Base-by-base conservation (phyloP, 2,329 filamentous ascomycete genomes). In the Fusarium goolgardi region DNA sequence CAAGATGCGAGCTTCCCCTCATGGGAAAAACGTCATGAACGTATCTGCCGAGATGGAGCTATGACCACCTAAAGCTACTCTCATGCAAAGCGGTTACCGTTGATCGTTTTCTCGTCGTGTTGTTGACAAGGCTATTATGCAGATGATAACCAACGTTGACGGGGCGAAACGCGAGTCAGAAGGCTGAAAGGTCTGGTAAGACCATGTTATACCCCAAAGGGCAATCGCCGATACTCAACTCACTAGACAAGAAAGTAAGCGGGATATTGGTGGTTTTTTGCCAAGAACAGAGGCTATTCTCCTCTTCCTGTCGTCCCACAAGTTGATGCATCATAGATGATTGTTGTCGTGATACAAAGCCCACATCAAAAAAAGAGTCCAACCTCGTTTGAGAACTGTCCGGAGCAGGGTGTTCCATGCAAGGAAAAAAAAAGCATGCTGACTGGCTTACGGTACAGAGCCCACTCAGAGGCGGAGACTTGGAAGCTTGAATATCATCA, bases 1-100 rank as follows among this genome's bases (percentile, higher is more conserved):
- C 64, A 71, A 72, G 58, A 72, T 29, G 71, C 71, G 67, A 71
- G 53, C n/a, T 54, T 34, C 21, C 49, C 20, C 18, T 41, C 35
- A 43, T 47, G 8, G 37, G 32, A 35, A 57, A 41, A 21, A 65
- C 50, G 65, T 67, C 64, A 68, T 68, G 18, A 35, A 45, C 18
- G 34, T 20, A 45, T 41, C 37, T 35, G 21, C 49, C 56, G 58
- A 63, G 20, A 9, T 6, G n/a, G 27, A 68, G 64, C 59, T 65
- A 65, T 68, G 64, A 25, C 64, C 53, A 52, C 27, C 32, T 23
- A 13, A 49, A 35, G 34, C 43, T 45, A 12, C 23, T 44, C 16
- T 55, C 20, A 21, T 45, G 31, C 18, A 41, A 61, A 43, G 54
- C 18, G 10, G 16, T 11, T 21, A 21, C 25, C 20, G 15, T 15